Evolutionary conservation across 192 early-diverging fungal species (phyloP).

Genomic region (Podila epicladia): DNA sequence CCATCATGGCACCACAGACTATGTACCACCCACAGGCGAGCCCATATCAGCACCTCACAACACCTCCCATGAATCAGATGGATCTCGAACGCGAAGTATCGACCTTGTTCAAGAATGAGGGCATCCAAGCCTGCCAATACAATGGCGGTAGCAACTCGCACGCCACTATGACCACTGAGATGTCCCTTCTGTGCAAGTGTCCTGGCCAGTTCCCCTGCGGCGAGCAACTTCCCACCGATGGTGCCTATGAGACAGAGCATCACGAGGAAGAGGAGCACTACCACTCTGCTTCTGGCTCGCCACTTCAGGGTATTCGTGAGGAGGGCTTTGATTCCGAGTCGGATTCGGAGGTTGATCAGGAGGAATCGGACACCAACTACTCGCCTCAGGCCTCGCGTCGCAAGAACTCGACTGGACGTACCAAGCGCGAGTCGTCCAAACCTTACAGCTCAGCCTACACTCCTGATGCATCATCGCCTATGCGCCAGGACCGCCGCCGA

Average conservation of each 20-base stretch:
- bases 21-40: background rate
- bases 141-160: background rate
- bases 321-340: slow-evolving; percentile 31
- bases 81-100: slow-evolving; percentile 25
- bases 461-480: slow-evolving; percentile 13
- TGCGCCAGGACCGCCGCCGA: slow-evolving; percentile 42
- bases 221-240: slow-evolving; percentile 9
- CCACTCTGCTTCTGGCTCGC: background rate
- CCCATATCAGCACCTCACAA: slow-evolving; percentile 21
- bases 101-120: slow-evolving; percentile 24
- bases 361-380: slow-evolving; percentile 21
- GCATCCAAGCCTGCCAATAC: background rate
- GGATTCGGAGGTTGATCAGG: slow-evolving; percentile 21
- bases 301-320: slow-evolving; percentile 25
- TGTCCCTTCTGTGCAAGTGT: slow-evolving; percentile 43
- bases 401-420: slow-evolving; percentile 6
- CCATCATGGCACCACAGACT: slow-evolving; percentile 30
- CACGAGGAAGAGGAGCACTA: background rate
- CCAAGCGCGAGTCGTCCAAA: slow-evolving; percentile 19
- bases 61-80: slow-evolving; percentile 33
- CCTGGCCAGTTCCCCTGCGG: slow-evolving; percentile 50
- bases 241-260: background rate
- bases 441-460: slow-evolving; percentile 27
- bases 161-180: slow-evolving; percentile 22
- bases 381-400: background rate